A percentile compares a stretch with the other conserved stretches of the same genome.
phyloP scores from a whole-genome alignment of 768 basidiomycete genomes.

The Pleurotus platypus region DNA sequence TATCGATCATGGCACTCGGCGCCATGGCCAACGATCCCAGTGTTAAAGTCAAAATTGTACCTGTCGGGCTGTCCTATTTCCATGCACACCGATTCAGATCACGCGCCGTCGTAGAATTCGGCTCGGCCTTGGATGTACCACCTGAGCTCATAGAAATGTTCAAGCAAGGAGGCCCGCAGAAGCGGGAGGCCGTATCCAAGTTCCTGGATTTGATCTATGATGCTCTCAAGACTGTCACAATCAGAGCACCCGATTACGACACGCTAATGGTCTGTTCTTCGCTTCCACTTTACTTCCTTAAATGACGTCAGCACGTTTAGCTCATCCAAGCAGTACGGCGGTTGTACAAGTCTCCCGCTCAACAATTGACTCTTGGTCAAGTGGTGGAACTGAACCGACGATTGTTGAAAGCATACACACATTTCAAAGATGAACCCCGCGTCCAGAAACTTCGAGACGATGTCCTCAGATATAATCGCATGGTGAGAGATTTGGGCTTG shows the following conservation, averaged over 20 bases:
- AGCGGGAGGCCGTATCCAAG: constrained; percentile 86
- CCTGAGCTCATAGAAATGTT: constrained; percentile 84
- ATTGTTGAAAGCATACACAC: constrained; percentile 87
- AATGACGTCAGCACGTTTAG: constrained; percentile 33
- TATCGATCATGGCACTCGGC: constrained; percentile 96
- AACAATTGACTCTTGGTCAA: constrained; percentile 90
- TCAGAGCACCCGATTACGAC: constrained; percentile 95
- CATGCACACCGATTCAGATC: constrained; percentile 88
- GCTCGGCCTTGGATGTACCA: constrained; percentile 90
- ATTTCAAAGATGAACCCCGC: constrained; percentile 90
- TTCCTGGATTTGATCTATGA: constrained; percentile 92
- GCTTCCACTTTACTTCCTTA: neutral
- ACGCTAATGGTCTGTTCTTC: constrained; percentile 82
- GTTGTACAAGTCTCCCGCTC: constrained; percentile 91
- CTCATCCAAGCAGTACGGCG: constrained; percentile 94
- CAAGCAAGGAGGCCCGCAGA: constrained; percentile 81
- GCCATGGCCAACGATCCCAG: constrained; percentile 91
- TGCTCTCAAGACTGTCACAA: constrained; percentile 91
- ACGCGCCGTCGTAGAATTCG: constrained; percentile 96
- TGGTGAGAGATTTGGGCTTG: constrained; percentile 83
- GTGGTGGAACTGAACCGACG: constrained; percentile 93
- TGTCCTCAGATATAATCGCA: constrained; percentile 87
- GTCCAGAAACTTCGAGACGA: constrained; percentile 76
- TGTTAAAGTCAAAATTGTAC: constrained; percentile 87
- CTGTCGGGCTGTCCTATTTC: constrained; percentile 75